Evolutionary conservation across 345 rosid species (phyloP).

Genomic region (Aethionema arabicum): DNA sequence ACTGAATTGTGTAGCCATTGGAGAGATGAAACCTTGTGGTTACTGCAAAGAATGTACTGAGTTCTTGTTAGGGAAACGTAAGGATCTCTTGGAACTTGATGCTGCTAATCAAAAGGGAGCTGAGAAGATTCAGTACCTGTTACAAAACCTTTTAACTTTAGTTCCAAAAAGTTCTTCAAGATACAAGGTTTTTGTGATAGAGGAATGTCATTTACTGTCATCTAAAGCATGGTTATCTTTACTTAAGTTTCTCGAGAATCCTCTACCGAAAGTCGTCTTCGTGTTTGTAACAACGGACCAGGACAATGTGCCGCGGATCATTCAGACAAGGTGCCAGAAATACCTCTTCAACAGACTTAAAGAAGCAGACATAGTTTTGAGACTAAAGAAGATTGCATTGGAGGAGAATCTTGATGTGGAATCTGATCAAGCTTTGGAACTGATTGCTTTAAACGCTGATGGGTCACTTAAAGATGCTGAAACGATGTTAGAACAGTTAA

Average conservation of each 20-base stretch:
- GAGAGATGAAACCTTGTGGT: slow-evolving; percentile 79
- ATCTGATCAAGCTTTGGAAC: slow-evolving; percentile 64
- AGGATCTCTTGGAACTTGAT: slow-evolving; percentile 67
- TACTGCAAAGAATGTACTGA: slow-evolving; percentile 69
- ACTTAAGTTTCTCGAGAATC: slow-evolving; percentile 86
- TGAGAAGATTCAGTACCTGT: slow-evolving; percentile 55
- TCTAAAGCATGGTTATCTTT: slow-evolving; percentile 79
- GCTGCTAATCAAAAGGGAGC: slow-evolving; percentile 62
- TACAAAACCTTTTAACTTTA: slow-evolving; percentile 51
- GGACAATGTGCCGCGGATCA: slow-evolving; percentile 79
- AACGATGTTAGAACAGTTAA: slow-evolving; percentile 88
- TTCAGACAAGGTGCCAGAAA: slow-evolving; percentile 86
- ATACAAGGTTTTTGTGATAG: slow-evolving; percentile 71
- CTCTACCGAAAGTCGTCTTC: slow-evolving; percentile 64
- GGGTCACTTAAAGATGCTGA: slow-evolving; percentile 98
- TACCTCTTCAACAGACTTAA: slow-evolving; percentile 78
- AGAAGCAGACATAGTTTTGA: slow-evolving; percentile 62
- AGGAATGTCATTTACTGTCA: slow-evolving; percentile 88
- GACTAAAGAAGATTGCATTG: slow-evolving; percentile 60
- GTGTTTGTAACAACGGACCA: slow-evolving; percentile 76
- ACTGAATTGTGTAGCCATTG: slow-evolving; percentile 59
- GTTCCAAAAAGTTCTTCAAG: slow-evolving; percentile 50
- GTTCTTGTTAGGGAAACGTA: slow-evolving; percentile 61
- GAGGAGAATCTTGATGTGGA: slow-evolving; percentile 84
- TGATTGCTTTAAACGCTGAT: slow-evolving; percentile 87